Evolutionary conservation across 176 grass and related monocot species (phyloP).

Genomic region (Elymus sibiricus): DNA sequence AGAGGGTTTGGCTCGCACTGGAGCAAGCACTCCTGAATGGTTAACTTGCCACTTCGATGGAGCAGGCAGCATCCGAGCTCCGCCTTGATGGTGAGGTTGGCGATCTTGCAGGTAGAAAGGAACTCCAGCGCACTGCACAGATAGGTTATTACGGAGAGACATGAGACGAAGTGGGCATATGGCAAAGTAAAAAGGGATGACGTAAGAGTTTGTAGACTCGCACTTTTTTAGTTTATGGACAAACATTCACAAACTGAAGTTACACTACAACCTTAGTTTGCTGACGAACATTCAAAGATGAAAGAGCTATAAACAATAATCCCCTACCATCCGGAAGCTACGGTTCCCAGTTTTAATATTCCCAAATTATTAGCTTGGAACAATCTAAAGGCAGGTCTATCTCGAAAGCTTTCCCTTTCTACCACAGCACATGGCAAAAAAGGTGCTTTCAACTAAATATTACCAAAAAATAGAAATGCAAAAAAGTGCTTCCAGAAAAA

Average conservation of each 20-base stretch:
- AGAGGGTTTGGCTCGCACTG: slow-evolving; percentile 92
- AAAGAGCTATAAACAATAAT: background rate
- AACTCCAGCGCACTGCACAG: slow-evolving; percentile 74
- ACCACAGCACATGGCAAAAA: background rate
- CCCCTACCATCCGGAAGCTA: background rate
- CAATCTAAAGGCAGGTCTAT: background rate
- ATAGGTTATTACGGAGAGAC: background rate
- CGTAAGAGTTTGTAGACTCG: background rate
- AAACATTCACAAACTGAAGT: background rate
- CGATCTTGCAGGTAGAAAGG: slow-evolving; percentile 85
- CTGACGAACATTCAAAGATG: background rate
- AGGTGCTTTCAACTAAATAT: background rate
- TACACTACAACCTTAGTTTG: background rate
- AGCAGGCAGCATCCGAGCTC: slow-evolving; percentile 88
- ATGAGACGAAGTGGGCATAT: background rate
- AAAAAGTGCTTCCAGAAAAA: background rate
- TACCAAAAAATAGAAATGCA: background rate
- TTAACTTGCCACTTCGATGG: slow-evolving; percentile 72
- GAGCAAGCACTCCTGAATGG: slow-evolving; percentile 83
- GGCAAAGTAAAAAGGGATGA: background rate
- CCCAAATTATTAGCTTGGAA: background rate
- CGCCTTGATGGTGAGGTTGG: slow-evolving; percentile 74
- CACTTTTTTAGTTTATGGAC: too few relatives aligned
- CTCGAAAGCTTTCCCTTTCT: background rate
- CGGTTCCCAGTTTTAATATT: background rate